These are phyloP conservation scores for Lactarius sp. DNA, from an alignment of 768 basidiomycete genomes.

Conservation along the genomic window DNA sequence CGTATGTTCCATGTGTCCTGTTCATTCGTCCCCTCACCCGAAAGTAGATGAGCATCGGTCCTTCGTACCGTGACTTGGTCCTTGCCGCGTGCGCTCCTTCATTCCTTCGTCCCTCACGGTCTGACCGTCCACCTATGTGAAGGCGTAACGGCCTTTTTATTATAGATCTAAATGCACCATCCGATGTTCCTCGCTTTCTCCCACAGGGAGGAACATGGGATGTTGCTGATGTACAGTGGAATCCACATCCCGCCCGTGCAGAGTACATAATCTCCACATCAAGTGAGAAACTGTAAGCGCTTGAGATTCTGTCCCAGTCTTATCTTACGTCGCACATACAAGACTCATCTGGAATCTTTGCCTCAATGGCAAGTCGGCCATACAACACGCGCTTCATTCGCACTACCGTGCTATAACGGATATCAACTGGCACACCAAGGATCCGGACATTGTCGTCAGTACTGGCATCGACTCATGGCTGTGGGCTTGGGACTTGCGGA, in stretches of 20 bases:
- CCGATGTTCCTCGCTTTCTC: conserved; percentile 85
- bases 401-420: conserved; percentile 97
- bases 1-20: conserved; percentile 41
- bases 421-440: conserved; percentile 92
- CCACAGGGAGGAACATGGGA: conserved; percentile 98
- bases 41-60: conserved; percentile 84
- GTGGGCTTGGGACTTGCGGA: conserved; percentile 87
- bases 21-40: background rate
- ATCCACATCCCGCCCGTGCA: conserved; percentile 68
- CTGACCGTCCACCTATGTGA: conserved; percentile 4
- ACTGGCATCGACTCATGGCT: conserved; percentile 93
- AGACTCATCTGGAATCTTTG: conserved; percentile 95
- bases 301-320: background rate
- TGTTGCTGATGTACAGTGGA: conserved; percentile 91
- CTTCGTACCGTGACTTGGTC: conserved; percentile 81
- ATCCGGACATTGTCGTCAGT: conserved; percentile 82
- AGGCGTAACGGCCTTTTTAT: conserved; percentile 90
- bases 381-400: conserved; percentile 78
- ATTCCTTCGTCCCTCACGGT: background rate
- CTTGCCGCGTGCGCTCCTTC: conserved; percentile 69
- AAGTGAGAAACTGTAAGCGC: conserved; percentile 74
- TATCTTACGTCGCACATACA: conserved; percentile 8
- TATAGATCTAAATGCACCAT: conserved; percentile 85
- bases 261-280: conserved; percentile 87
- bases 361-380: conserved; percentile 65